Base-by-base conservation (phyloP, 352 stramenopile genomes). In the Phytophthora pisi region DNA sequence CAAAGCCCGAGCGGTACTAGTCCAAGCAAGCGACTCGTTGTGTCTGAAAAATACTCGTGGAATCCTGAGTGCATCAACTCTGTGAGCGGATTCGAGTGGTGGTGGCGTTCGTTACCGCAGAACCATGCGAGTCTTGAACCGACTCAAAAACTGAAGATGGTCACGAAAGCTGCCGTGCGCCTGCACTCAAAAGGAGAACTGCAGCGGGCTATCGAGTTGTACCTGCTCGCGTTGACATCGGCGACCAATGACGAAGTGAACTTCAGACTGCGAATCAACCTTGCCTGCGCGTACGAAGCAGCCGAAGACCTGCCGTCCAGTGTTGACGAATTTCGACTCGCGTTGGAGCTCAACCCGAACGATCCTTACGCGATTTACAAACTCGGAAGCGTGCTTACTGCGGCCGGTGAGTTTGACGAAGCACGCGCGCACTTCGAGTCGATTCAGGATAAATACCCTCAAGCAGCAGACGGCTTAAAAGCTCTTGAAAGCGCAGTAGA, bases 11-110 rank as follows among this genome's bases (percentile, higher is more conserved):
- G 46, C 15, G 67, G 51, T 10, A 36, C 36, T 4, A 73, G 69
- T 16, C 63, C 56, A 9, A 67, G 57, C 5, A 84, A 84, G 42
- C 76, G 73, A 20, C 61, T 79, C 20, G 52, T 60, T 8, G 36
- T 88, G 3, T 88, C 79, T 0, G 74, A 90, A 6, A 90, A 88
- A 54, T 88, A 85, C 57, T 84, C 77, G 34, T 92, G 84, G 84
- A 87, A 89, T 54, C 81, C 84, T 4, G 81, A 92, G 34, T 86
- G 78, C 47, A 89, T 94, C 40, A 90, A 90, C 46, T 91, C 81
- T 0, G 86, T 90, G 20, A 91, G 82, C 52, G 82, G 86, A 3
- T 92, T 92, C 58, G 82, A 92, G 56, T 94, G 86, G 86, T 94
- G 81, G 82, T 92, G 86, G 86, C 72, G 86, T 5, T 91, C 86